These are phyloP conservation scores for Neoarthrinium moseri DNA, from an alignment of 2,329 filamentous ascomycete genomes.

Conservation along the genomic window DNA sequence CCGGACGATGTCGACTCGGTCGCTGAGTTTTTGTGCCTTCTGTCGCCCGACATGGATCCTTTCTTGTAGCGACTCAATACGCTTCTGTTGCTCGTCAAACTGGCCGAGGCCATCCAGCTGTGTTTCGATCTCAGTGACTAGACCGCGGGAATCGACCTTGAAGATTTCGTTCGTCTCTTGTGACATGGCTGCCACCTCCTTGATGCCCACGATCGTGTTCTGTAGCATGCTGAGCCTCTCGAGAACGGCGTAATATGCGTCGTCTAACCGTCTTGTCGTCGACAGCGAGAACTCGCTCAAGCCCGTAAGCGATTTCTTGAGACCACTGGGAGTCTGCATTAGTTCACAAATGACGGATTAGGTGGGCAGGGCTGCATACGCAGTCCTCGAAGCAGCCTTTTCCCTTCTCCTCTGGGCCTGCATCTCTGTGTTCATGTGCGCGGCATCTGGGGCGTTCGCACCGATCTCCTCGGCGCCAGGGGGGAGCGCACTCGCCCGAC, in stretches of 20 bases:
- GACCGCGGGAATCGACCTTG: slow-evolving; percentile 53
- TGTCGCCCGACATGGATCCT: slow-evolving; percentile 60
- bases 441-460: slow-evolving; percentile 13
- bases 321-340: slow-evolving; percentile 35
- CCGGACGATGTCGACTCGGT: slow-evolving; percentile 63
- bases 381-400: slow-evolving; percentile 35
- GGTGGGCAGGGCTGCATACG: slow-evolving; percentile 31
- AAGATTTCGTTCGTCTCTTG: slow-evolving; percentile 59
- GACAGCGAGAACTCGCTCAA: slow-evolving; percentile 60
- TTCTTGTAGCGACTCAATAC: slow-evolving; percentile 59
- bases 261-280: slow-evolving; percentile 66
- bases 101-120: slow-evolving; percentile 61
- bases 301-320: slow-evolving; percentile 50
- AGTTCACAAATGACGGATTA: background rate
- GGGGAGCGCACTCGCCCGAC: slow-evolving; percentile 39
- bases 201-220: slow-evolving; percentile 61
- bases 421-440: slow-evolving; percentile 32
- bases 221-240: slow-evolving; percentile 66
- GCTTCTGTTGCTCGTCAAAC: slow-evolving; percentile 64
- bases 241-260: slow-evolving; percentile 71
- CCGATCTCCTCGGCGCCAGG: slow-evolving; percentile 21
- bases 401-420: slow-evolving; percentile 40
- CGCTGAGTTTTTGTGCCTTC: slow-evolving; percentile 58
- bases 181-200: slow-evolving; percentile 64
- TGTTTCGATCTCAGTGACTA: slow-evolving; percentile 58